Evolutionary conservation across 495 filamentous ascomycete species (phyloP).

Genomic region (Lepidopterella palustris): DNA sequence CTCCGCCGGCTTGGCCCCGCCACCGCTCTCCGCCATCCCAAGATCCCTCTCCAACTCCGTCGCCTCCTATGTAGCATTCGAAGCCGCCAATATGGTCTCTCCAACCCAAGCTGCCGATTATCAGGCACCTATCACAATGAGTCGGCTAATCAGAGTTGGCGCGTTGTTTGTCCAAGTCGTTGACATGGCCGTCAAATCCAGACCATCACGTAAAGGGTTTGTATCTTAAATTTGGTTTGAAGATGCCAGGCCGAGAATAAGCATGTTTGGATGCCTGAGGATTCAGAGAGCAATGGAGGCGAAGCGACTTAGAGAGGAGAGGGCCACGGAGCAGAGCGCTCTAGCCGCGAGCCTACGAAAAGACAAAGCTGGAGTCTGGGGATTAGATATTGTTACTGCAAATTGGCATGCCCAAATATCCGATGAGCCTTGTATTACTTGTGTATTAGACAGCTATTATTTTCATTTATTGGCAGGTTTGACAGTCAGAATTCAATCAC

Average conservation of each 20-base stretch:
- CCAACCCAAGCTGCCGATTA: constrained; percentile 4
- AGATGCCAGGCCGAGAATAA: constrained; percentile 23
- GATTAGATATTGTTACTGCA: no score
- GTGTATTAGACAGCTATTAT: no score
- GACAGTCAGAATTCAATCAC: no score
- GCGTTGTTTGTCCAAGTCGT: constrained; percentile 49
- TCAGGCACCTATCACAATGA: constrained; percentile 41
- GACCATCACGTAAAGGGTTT: constrained; percentile 46
- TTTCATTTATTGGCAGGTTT: no score
- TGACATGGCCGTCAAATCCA: constrained; percentile 48
- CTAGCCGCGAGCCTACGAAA: no score
- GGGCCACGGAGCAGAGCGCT: no score
- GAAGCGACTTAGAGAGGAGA: not conserved
- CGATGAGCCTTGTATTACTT: no score
- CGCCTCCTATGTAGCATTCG: constrained; percentile 39
- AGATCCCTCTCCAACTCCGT: constrained; percentile 39
- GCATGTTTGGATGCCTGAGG: constrained; percentile 15
- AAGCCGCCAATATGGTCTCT: constrained; percentile 14
- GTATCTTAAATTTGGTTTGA: constrained; percentile 48
- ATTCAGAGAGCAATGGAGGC: constrained; percentile 9
- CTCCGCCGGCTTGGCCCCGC: constrained; percentile 35
- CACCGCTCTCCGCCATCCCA: constrained; percentile 37
- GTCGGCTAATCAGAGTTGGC: constrained; percentile 48
- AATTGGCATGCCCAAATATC: no score
- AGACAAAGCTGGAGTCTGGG: no score